These are phyloP conservation scores for Beauveria australis DNA, from an alignment of 2,329 filamentous ascomycete species.

Conservation along the genomic window DNA sequence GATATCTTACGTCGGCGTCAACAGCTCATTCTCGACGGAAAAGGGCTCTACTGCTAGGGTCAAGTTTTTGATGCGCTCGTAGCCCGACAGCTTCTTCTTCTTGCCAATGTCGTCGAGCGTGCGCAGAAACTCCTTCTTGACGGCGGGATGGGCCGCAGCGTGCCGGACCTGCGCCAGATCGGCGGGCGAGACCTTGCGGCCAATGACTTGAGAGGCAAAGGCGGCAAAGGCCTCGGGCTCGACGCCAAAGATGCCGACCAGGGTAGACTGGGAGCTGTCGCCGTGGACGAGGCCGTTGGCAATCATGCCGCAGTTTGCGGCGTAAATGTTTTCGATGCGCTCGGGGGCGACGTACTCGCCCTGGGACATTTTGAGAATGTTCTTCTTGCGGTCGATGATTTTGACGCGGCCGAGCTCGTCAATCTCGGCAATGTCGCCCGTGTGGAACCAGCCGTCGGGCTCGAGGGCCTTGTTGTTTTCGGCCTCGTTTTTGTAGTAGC, in stretches of 20 bases:
- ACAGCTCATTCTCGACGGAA: constrained; percentile 81
- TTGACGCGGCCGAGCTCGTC: constrained; percentile 80
- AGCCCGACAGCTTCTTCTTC: constrained; percentile 85
- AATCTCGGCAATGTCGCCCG: constrained; percentile 81
- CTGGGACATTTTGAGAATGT: constrained; percentile 96
- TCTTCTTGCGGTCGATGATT: constrained; percentile 97
- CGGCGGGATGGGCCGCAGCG: constrained; percentile 59
- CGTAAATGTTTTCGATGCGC: constrained; percentile 89
- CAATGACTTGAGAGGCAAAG: constrained; percentile 71
- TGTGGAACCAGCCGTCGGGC: constrained; percentile 92
- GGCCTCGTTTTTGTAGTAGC: constrained; percentile 84
- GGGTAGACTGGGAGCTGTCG: constrained; percentile 69
- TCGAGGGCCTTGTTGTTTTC: constrained; percentile 80
- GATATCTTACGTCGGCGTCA: constrained; percentile 78
- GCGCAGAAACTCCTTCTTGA: constrained; percentile 67
- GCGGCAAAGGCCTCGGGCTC: constrained; percentile 76
- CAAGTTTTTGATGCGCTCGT: constrained; percentile 71
- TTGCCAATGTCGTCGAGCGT: constrained; percentile 71
- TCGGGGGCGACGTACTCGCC: constrained; percentile 98
- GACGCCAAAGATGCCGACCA: constrained; percentile 83
- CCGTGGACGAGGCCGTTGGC: constrained; percentile 85
- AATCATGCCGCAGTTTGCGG: constrained; percentile 71
- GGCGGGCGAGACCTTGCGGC: constrained; percentile 52
- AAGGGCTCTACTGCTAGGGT: constrained; percentile 81
- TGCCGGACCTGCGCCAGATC: constrained; percentile 61